Base-by-base conservation (phyloP, 805 yeast species). In the Suhomyces pyralidae region DNA sequence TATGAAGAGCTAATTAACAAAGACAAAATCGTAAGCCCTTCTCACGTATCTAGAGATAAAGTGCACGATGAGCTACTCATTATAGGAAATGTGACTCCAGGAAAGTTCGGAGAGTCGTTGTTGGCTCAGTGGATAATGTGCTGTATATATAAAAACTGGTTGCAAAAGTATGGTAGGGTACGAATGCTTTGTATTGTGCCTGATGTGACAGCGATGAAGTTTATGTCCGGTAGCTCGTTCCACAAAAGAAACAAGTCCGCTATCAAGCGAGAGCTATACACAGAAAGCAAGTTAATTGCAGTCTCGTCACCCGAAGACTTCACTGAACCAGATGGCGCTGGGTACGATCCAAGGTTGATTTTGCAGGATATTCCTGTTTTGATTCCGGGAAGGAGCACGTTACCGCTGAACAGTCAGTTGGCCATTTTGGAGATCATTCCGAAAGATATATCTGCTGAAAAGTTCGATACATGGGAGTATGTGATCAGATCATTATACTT, bases 71-170 rank as follows among this genome's bases (percentile, higher is more conserved):
- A 78, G 51, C 73, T 88, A 24, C 67, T 88, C 32, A 73, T 83
- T 30, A 70, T 83, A 5, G 92, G 84, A 2, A 82, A 85, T 61
- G 70, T 86, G 26, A 76, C 87, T 0, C 73, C 77, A 19, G 48
- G 63, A 36, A 63, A 72, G 7, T 78, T 77, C 53, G 88, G 87
- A 10, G 94, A 86, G 63, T 83, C 86, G 48, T 76, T 89, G 15
- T 66, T 87, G 24, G 83, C 87, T 52, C 96, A 90, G 68, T 87
- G 90, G 83, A 66, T 87, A 30, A 80, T 79, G 54, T 87, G 96
- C 67, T 71, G 85, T 26, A 84, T 81, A 0, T 78, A 85, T 63
- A 74, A 79, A 47, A 88, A 87, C 61, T 90, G 96, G 97, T 65
- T 89, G 7, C 85, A 84, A 56, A 74, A 76, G 58, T 87, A 79